Percentiles rank a stretch among this genome's conserved stretches.
Conservation (phyloP, 2,329 filamentous ascomycete species). For the Volutella citrinella region DNA sequence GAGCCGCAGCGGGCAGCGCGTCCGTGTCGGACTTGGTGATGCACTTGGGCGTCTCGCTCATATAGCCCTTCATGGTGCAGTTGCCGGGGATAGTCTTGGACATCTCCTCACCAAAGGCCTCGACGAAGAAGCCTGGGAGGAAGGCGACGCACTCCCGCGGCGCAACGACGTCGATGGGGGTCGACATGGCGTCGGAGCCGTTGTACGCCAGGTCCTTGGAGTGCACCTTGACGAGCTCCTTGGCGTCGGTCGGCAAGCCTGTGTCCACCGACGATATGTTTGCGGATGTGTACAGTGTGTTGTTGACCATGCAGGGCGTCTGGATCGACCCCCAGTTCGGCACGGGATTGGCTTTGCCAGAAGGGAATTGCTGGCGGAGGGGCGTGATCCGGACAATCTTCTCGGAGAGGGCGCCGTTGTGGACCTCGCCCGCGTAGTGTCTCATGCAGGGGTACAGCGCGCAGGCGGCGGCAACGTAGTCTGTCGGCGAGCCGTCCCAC, state of each 20-base stretch:
- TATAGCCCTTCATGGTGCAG: not conserved
- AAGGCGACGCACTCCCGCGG: constrained; percentile 6
- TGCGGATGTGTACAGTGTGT: constrained; percentile 4
- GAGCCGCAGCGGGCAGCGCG: not conserved
- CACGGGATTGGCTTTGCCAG: not conserved
- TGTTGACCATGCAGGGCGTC: constrained; percentile 3
- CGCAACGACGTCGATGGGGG: constrained; percentile 3
- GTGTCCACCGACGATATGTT: not conserved
- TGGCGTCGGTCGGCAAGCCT: not conserved
- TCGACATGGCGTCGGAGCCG: not conserved
- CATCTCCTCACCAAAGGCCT: not conserved
- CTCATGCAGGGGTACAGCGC: constrained; percentile 8
- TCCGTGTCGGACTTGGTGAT: not conserved
- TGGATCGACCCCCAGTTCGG: not conserved
- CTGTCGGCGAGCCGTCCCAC: constrained; percentile 1
- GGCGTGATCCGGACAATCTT: constrained; percentile 1
- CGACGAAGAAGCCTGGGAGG: not conserved
- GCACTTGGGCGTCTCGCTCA: not conserved
- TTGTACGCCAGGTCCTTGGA: constrained; percentile 1
- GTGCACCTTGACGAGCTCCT: not conserved
- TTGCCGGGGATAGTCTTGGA: not conserved
- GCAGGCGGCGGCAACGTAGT: constrained; percentile 5
- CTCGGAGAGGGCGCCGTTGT: constrained; percentile 1
- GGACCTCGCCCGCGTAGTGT: constrained; percentile 3
- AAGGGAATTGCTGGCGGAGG: too few relatives aligned